A percentile compares a stretch with the other conserved stretches of the same genome.
These are phyloP conservation scores for Eremothecium sinecaudum DNA, from an alignment of 1,139 yeast genomes.

Conservation along the genomic window DNA sequence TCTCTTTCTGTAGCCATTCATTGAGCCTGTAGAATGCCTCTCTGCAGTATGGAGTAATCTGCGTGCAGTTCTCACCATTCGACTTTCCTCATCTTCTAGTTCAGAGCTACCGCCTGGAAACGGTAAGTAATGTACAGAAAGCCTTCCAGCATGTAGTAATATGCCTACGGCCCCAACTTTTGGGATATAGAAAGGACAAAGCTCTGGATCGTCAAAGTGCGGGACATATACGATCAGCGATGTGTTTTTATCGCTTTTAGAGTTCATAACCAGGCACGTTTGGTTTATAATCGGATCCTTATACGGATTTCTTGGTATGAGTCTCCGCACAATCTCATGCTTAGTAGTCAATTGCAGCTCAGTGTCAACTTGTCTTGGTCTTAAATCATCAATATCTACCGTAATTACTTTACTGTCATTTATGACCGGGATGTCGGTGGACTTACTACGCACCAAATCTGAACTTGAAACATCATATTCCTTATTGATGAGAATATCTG, in stretches of 20 bases:
- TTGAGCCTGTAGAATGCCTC: constrained; percentile 77
- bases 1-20: constrained; percentile 76
- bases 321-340: constrained; percentile 58
- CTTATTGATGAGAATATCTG: constrained; percentile 64
- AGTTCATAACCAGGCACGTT: constrained; percentile 53
- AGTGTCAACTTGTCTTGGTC: constrained; percentile 33
- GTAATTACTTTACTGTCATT: constrained; percentile 26
- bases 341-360: constrained; percentile 15
- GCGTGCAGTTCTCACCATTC: constrained; percentile 74
- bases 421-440: constrained; percentile 11
- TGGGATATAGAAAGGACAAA: constrained; percentile 82
- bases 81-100: constrained; percentile 36
- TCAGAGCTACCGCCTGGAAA: constrained; percentile 36
- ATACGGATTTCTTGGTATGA: constrained; percentile 82
- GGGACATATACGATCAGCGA: constrained; percentile 66
- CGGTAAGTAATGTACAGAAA: constrained; percentile 78
- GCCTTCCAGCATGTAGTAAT: constrained; percentile 38
- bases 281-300: constrained; percentile 79
- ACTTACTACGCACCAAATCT: constrained; percentile 15
- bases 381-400: constrained; percentile 44
- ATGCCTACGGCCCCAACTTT: constrained; percentile 76
- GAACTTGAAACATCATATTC: constrained; percentile 37
- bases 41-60: constrained; percentile 68
- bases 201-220: constrained; percentile 50
- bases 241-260: constrained; percentile 31